Percentiles rank a stretch among this genome's conserved stretches.
Evolutionary conservation across 495 filamentous ascomycete species (phyloP).

Genomic region (Penicillium diatomitis): DNA sequence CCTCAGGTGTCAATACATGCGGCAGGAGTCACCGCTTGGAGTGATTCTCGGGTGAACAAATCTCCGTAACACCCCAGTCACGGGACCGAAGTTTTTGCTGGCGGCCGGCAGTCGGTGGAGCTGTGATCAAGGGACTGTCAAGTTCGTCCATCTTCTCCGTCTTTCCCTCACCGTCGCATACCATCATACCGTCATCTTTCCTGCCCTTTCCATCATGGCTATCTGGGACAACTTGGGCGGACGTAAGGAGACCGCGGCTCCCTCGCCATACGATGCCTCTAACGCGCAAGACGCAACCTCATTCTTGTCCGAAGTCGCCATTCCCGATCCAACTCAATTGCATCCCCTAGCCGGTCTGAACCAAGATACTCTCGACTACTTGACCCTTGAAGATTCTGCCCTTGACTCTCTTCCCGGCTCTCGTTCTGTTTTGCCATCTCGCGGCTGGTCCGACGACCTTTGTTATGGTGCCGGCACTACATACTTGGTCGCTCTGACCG

Average conservation of each 20-base stretch:
- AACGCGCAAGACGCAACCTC: conserved; percentile 69
- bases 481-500: conserved; percentile 75
- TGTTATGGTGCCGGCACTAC: conserved; percentile 95
- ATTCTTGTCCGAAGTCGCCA: conserved; percentile 61
- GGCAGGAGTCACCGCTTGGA: conserved; percentile 15
- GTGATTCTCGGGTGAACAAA: conserved; percentile 21
- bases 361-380: conserved; percentile 85
- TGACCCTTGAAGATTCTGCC: conserved; percentile 83
- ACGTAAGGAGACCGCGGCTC: conserved; percentile 58
- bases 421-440: conserved; percentile 78
- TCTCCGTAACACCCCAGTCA: conserved; percentile 19
- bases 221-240: conserved; percentile 86
- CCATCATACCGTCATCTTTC: conserved; percentile 17
- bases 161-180: conserved; percentile 4
- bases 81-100: conserved; percentile 40
- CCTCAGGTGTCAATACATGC: conserved; percentile 14
- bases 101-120: conserved; percentile 20
- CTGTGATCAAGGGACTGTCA: conserved; percentile 13
- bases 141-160: conserved; percentile 13
- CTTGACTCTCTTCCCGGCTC: conserved; percentile 83
- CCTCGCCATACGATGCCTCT: conserved; percentile 56
- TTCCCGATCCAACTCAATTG: conserved; percentile 75
- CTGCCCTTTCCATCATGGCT: conserved; percentile 44
- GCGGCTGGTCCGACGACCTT: conserved; percentile 95
- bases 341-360: conserved; percentile 94